A percentile compares a stretch with the other conserved stretches of the same genome.
Evolutionary conservation across 768 basidiomycete genomes (phyloP).

Genomic region (Tephrocybe rancida): DNA sequence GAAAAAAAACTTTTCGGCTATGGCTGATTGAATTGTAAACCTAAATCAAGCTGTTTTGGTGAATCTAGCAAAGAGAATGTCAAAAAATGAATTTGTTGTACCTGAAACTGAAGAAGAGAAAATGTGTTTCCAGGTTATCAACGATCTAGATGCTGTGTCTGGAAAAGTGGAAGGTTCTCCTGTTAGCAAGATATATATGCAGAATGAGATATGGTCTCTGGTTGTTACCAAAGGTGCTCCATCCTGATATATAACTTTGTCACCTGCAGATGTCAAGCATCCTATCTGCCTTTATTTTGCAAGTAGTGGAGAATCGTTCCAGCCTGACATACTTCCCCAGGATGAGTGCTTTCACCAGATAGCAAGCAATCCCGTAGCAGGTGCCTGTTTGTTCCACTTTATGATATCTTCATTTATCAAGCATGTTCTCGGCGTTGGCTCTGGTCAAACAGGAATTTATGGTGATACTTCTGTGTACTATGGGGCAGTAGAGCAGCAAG

Average conservation of each 20-base stretch:
- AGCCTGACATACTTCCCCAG: constrained; percentile 4
- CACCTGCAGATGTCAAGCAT: constrained; percentile 29
- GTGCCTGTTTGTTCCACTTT: constrained; percentile 33
- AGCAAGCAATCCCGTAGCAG: constrained; percentile 26
- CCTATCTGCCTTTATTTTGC: constrained; percentile 38
- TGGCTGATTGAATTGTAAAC: constrained; percentile 21
- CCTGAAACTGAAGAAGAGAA: constrained; percentile 33
- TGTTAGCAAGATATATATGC: constrained; percentile 27
- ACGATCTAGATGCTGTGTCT: constrained; percentile 35
- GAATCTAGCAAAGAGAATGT: constrained; percentile 20
- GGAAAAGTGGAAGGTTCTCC: constrained; percentile 29
- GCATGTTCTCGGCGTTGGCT: constrained; percentile 17
- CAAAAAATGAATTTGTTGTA: constrained; percentile 19
- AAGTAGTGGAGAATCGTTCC: constrained; percentile 18
- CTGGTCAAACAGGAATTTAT: constrained; percentile 23
- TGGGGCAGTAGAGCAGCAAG: constrained; percentile 33
- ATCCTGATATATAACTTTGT: constrained; percentile 36
- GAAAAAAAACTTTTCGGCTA: constrained; percentile 24
- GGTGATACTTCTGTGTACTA: constrained; percentile 27
- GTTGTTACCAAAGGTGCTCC: constrained; percentile 27
- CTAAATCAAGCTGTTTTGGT: constrained; percentile 25
- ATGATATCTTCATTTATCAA: constrained; percentile 27
- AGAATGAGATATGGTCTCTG: constrained; percentile 34
- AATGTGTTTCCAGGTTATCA: constrained; percentile 32
- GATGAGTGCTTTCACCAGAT: neutral